These are phyloP conservation scores for Thalia dealbata DNA, from an alignment of 176 grass and related monocot species.

Conservation along the genomic window DNA sequence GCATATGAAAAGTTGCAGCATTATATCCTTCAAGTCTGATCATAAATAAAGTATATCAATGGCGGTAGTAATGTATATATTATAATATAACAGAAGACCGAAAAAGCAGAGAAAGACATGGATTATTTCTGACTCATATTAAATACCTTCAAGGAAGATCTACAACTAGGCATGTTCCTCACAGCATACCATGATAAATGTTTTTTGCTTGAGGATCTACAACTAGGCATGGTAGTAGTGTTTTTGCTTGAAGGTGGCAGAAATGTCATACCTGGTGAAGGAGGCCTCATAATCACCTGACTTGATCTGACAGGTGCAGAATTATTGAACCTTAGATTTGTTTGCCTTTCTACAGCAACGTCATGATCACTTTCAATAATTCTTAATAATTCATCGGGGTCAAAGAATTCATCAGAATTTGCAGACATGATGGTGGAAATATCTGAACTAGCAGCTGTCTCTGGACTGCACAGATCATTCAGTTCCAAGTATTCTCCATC, in stretches of 20 bases:
- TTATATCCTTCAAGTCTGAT: background rate
- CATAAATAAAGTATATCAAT: no score
- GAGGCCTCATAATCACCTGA: conserved; percentile 28
- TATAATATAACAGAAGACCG: no score
- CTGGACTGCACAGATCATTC: conserved; percentile 39
- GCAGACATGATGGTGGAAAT: conserved; percentile 35
- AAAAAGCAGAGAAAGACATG: no score
- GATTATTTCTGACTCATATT: no score
- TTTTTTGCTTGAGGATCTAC: no score
- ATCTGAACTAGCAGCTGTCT: conserved; percentile 43
- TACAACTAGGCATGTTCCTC: no score
- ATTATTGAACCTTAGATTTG: conserved; percentile 20
- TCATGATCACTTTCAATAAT: conserved; percentile 25
- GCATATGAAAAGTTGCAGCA: background rate
- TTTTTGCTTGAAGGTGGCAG: no score
- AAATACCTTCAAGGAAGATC: no score
- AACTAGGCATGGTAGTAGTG: no score
- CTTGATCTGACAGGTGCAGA: conserved; percentile 17
- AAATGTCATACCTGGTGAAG: conserved; percentile 35
- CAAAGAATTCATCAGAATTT: conserved; percentile 41
- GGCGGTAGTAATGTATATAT: no score
- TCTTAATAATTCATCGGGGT: conserved; percentile 35
- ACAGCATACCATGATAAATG: no score
- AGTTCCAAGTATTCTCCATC: conserved; percentile 41
- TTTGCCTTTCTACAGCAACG: conserved; percentile 8